These are phyloP conservation scores for Trichosporon asahii DNA, from an alignment of 1,284 basidiomycete species.

Conservation along the genomic window DNA sequence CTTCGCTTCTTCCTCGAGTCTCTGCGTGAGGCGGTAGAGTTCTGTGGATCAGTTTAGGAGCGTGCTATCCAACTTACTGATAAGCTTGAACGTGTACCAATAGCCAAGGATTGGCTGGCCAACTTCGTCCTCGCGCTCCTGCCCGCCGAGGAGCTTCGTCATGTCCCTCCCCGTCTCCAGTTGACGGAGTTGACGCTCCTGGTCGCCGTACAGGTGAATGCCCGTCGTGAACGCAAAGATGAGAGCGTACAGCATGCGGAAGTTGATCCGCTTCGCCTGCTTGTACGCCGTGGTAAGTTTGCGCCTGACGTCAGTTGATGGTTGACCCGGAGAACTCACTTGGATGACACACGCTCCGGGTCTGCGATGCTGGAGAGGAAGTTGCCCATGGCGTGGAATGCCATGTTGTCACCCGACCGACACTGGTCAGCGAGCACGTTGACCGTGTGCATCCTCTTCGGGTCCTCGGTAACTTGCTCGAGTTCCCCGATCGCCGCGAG, in stretches of 20 bases:
- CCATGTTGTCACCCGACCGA: conserved; percentile 33
- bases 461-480: conserved; percentile 15
- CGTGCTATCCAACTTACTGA: conserved; percentile 31
- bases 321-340: conserved; percentile 31
- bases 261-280: conserved; percentile 34
- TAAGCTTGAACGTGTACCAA: conserved; percentile 41
- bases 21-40: conserved; percentile 29
- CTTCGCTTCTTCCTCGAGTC: conserved; percentile 15
- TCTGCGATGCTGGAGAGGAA: conserved; percentile 39
- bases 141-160: conserved; percentile 36
- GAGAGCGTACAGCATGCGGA: conserved; percentile 35
- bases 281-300: conserved; percentile 38
- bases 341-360: conserved; percentile 33
- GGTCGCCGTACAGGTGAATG: conserved; percentile 36
- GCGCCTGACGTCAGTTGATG: conserved; percentile 29
- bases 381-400: conserved; percentile 32
- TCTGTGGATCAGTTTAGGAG: conserved; percentile 14
- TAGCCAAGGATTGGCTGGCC: conserved; percentile 39
- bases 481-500: conserved; percentile 28
- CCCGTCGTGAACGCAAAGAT: conserved; percentile 47
- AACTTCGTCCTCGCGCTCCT: conserved; percentile 37
- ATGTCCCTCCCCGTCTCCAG: conserved; percentile 40
- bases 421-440: conserved; percentile 34
- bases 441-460: conserved; percentile 8
- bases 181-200: conserved; percentile 34